phyloP scores from a whole-genome alignment of 2,329 filamentous ascomycete genomes.

The Emmonsia crescens region DNA sequence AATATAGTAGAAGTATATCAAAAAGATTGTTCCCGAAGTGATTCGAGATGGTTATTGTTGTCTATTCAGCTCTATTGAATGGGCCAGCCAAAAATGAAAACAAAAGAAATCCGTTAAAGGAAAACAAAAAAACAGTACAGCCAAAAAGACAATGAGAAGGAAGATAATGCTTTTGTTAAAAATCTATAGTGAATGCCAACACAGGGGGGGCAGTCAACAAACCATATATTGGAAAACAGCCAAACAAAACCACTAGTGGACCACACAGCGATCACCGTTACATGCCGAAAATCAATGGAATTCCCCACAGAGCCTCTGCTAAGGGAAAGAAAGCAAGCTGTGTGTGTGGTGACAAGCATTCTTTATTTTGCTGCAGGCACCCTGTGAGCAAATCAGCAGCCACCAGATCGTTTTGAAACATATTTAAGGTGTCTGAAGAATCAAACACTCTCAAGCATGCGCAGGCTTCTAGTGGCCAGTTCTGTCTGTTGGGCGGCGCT shows the following conservation, averaged over 20 bases:
- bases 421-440: background rate
- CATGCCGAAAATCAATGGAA: background rate
- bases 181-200: background rate
- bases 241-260: background rate
- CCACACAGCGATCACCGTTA: background rate
- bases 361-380: background rate
- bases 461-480: background rate
- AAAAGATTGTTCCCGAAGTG: slow-evolving; percentile 4
- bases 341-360: background rate
- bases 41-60: slow-evolving; percentile 3
- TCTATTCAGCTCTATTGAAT: slow-evolving; percentile 5
- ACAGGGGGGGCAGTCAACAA: background rate
- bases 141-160: background rate
- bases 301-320: background rate
- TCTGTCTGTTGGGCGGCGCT: background rate
- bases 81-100: background rate
- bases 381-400: background rate
- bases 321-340: background rate
- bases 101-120: slow-evolving; percentile 6
- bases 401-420: slow-evolving; percentile 1
- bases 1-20: slow-evolving; percentile 6
- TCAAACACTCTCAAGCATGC: background rate
- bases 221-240: background rate
- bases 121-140: background rate
- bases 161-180: background rate